phyloP scores from a whole-genome alignment of 2,329 filamentous ascomycete species.

The Pseudopyricularia cyperi region DNA sequence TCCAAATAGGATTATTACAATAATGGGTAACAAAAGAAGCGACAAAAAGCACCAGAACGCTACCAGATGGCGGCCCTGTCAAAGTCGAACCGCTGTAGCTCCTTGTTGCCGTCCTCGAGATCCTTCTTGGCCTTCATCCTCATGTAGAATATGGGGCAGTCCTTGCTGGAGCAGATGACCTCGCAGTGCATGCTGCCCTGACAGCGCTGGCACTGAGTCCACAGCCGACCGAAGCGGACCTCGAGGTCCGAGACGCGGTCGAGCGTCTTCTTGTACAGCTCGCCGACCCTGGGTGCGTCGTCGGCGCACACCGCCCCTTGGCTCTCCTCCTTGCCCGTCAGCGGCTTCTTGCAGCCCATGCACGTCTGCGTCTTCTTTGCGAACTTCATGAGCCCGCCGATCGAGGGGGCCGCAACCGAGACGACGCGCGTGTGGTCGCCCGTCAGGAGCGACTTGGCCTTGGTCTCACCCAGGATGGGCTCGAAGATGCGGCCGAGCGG shows the following conservation, averaged over 20 bases:
- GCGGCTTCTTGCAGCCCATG: constrained; percentile 97
- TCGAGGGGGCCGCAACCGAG: constrained; percentile 76
- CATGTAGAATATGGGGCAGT: constrained; percentile 99
- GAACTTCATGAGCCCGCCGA: constrained; percentile 97
- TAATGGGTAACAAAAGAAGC: neutral
- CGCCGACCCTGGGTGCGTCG: constrained; percentile 73
- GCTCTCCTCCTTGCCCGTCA: constrained; percentile 63
- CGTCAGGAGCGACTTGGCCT: constrained; percentile 71
- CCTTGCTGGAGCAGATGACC: constrained; percentile 90
- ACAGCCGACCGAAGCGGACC: constrained; percentile 80
- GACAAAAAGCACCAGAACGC: neutral
- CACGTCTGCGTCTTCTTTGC: constrained; percentile 95
- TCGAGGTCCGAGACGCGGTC: constrained; percentile 84
- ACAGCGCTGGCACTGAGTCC: constrained; percentile 97
- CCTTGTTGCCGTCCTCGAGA: constrained; percentile 85
- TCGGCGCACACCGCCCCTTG: constrained; percentile 72
- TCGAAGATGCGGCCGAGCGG: constrained; percentile 93
- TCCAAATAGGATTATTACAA: too few species aligned
- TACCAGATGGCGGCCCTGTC: constrained; percentile 59
- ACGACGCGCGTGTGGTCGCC: constrained; percentile 94
- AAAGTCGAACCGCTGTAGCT: constrained; percentile 77
- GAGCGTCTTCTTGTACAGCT: constrained; percentile 86
- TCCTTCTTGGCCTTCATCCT: constrained; percentile 99
- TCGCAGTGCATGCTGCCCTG: constrained; percentile 97
- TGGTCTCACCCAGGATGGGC: constrained; percentile 78